phyloP scores from a whole-genome alignment of 116 monocot genomes.

The Iris pallida region DNA sequence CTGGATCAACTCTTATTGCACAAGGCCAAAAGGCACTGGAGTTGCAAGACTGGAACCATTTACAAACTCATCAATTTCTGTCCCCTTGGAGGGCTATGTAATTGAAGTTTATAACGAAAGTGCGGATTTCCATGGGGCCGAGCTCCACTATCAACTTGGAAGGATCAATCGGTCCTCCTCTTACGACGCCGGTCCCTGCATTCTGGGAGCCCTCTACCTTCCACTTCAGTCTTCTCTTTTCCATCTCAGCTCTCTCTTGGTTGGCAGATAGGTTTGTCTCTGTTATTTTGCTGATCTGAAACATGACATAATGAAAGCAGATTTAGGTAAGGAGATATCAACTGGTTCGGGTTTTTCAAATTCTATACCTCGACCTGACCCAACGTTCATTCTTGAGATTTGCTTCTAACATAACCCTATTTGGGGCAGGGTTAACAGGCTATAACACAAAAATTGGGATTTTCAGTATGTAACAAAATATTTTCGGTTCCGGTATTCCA shows the following conservation, averaged over 20 bases:
- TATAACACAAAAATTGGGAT: too few relatives aligned
- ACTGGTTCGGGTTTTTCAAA: neutral
- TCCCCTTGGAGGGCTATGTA: slow-evolving; percentile 9
- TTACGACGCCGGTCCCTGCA: slow-evolving; percentile 18
- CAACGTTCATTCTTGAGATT: too few relatives aligned
- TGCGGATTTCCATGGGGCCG: slow-evolving; percentile 97
- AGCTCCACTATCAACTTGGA: slow-evolving; percentile 73
- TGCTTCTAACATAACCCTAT: too few relatives aligned
- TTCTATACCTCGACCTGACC: too few relatives aligned
- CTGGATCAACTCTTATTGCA: too few relatives aligned
- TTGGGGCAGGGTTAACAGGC: too few relatives aligned
- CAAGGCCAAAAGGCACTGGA: neutral
- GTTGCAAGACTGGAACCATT: neutral
- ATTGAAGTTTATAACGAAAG: slow-evolving; percentile 53
- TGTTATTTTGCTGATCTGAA: slow-evolving; percentile 65
- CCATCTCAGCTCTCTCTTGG: slow-evolving; percentile 80
- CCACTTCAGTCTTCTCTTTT: slow-evolving; percentile 84
- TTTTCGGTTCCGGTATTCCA: too few relatives aligned
- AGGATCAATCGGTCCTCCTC: slow-evolving; percentile 67
- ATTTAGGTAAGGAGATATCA: neutral
- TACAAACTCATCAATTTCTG: neutral
- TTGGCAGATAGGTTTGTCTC: slow-evolving; percentile 87
- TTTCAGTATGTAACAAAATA: too few relatives aligned
- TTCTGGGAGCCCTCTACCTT: slow-evolving; percentile 41
- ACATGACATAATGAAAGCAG: neutral